Evolutionary conservation across 139 green algal genomes (phyloP).

Genomic region (Tetradesmus obliquus): DNA sequence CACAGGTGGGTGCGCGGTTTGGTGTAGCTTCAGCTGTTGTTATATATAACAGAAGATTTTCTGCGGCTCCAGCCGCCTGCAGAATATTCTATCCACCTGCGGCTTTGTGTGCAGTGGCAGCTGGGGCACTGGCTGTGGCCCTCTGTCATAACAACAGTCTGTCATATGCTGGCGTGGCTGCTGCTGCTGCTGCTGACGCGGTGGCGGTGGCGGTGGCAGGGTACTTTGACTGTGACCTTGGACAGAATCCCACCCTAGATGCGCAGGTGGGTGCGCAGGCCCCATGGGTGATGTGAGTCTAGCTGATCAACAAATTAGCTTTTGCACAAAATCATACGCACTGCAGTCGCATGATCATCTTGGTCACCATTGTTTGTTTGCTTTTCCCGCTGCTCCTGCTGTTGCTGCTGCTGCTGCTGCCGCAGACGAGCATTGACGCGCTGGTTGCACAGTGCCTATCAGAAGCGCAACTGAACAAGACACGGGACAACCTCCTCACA

Average conservation of each 20-base stretch:
- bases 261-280: background rate
- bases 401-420: background rate
- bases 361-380: background rate
- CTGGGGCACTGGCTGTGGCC: slow-evolving; percentile 44
- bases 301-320: background rate
- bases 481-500: background rate
- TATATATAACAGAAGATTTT: too few relatives aligned
- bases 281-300: background rate
- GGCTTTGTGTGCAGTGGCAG: slow-evolving; percentile 48
- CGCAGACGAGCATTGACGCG: slow-evolving; percentile 21
- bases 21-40: too few relatives aligned
- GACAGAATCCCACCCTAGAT: slow-evolving; percentile 32
- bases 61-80: background rate
- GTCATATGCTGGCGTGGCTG: background rate
- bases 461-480: background rate
- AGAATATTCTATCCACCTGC: slow-evolving; percentile 46
- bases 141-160: slow-evolving; percentile 1
- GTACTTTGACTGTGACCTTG: slow-evolving; percentile 50
- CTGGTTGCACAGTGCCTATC: slow-evolving; percentile 46
- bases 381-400: background rate
- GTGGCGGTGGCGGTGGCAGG: slow-evolving; percentile 43
- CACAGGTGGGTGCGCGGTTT: background rate
- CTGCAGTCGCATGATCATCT: background rate
- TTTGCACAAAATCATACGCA: background rate
- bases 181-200: slow-evolving; percentile 25